Evolutionary conservation across 768 basidiomycete species (phyloP).

Genomic region (Gloeostereum incarnatum): DNA sequence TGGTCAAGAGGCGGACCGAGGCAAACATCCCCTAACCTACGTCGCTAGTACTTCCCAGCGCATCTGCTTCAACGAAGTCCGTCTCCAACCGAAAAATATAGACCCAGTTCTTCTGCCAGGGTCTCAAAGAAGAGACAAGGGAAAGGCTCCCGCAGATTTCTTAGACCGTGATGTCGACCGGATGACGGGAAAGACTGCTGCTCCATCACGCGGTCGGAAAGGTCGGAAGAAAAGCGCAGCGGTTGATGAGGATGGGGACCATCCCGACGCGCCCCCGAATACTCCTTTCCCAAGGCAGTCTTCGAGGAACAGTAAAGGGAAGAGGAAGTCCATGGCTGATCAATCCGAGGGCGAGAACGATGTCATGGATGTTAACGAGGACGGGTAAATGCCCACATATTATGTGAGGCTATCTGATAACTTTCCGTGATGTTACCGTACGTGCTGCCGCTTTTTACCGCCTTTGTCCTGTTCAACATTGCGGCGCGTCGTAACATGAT

Average conservation of each 20-base stretch:
- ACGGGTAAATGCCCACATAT: too few relatives aligned
- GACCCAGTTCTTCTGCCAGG: background rate
- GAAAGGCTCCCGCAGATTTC: background rate
- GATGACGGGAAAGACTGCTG: slow-evolving; percentile 4
- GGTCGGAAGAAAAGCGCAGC: background rate
- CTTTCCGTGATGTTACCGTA: too few relatives aligned
- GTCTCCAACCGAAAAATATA: slow-evolving; percentile 11
- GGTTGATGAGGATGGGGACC: too few relatives aligned
- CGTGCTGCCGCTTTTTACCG: too few relatives aligned
- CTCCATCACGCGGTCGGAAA: background rate
- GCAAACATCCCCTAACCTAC: slow-evolving; percentile 42
- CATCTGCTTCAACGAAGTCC: slow-evolving; percentile 42
- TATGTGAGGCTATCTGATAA: too few relatives aligned
- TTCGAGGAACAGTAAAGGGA: slow-evolving; percentile 1
- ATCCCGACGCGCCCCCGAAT: background rate
- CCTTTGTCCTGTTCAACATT: too few relatives aligned
- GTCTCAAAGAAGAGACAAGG: background rate
- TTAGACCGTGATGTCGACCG: background rate
- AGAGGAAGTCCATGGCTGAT: too few relatives aligned
- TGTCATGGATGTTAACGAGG: too few relatives aligned
- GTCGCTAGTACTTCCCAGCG: slow-evolving; percentile 59
- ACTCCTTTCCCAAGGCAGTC: background rate
- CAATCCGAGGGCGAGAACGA: too few relatives aligned
- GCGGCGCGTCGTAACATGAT: too few relatives aligned
- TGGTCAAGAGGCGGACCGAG: slow-evolving; percentile 34